Base-by-base conservation (phyloP, 2,329 filamentous ascomycete species). In the Monosporascus sp. region DNA sequence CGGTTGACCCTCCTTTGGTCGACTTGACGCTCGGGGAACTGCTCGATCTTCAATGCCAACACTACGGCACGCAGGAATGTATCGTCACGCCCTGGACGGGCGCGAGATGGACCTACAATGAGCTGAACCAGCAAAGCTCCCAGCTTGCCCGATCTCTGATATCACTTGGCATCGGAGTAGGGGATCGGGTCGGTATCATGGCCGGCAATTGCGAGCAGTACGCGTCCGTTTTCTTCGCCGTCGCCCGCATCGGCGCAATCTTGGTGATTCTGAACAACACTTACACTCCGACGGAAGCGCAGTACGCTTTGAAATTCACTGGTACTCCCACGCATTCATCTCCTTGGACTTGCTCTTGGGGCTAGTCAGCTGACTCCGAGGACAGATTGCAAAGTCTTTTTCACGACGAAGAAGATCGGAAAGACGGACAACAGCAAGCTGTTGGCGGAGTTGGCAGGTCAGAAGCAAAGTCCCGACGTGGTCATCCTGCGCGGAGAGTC, bases 251-350 rank as follows among this genome's bases (percentile, higher is more conserved):
- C 18, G 85, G 85, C 9, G 84, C 80, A 47, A 83, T 87, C 46
- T 74, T 91, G 50, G 88, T 91, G 27, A 89, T 91, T 45, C 73
- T 92, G 59, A 92, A 92, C 72, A 92, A 90, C 70, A 92, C 88
- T 0, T 92, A 92, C 66, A 92, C 88, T 1, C 78, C 84, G 2
- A 81, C 79, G 1, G 88, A 92, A 70, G 83, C 87, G 47, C 78
- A 84, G 65, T 87, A 88, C 68, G 88, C 85, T 9, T 69, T 92
- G 27, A 78, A 80, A 51, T 89, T 90, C 63, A 84, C 86, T 17
- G 83, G 84, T 87, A 70, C 11, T 11, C 31, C 5, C 5, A 35
- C 11, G 31, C 31, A 35, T 35, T 35, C 31, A 5, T 35, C 11
- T 59, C 75, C 24, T 18, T 2, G 22, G 31, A 50, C 3, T 17